Evolutionary conservation across 257 asterid genomes (phyloP).

Genomic region (Prunella vulgaris): DNA sequence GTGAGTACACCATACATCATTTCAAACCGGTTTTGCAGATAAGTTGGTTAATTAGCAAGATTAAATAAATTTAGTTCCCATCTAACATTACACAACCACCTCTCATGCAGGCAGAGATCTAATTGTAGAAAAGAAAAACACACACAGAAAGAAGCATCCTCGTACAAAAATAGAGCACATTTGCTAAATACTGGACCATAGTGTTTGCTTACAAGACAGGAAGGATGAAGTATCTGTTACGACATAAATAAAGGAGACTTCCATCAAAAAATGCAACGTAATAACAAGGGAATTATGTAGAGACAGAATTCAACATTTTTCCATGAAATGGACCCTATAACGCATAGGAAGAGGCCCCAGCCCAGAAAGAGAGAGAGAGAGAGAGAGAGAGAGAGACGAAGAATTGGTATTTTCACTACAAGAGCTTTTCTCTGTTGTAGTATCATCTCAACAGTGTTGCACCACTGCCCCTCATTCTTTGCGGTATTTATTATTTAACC

Average conservation of each 20-base stretch:
- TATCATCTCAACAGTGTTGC: conserved; percentile 1
- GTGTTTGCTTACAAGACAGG: not conserved
- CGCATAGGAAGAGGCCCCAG: not conserved
- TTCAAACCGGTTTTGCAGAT: too few species aligned
- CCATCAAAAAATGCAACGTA: conserved; percentile 1
- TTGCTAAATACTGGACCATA: not conserved
- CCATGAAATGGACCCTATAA: conserved; percentile 14
- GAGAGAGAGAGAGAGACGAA: not conserved
- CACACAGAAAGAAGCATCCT: not conserved
- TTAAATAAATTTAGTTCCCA: too few species aligned
- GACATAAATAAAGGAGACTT: conserved; percentile 5
- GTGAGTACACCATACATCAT: too few species aligned
- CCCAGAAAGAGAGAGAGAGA: not conserved
- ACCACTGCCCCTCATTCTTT: conserved; percentile 3
- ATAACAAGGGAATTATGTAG: conserved; percentile 10
- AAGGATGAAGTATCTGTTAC: conserved; percentile 10
- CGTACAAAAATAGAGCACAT: not conserved
- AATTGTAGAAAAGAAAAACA: not conserved
- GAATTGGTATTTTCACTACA: conserved; percentile 12
- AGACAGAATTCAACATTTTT: conserved; percentile 3
- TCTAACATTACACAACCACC: too few species aligned
- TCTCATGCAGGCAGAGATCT: too few species aligned
- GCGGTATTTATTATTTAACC: conserved; percentile 42
- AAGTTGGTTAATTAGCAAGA: too few species aligned
- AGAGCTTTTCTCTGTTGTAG: not conserved